phyloP scores from a whole-genome alignment of 352 stramenopile genomes.

The Pythium brassicae region DNA sequence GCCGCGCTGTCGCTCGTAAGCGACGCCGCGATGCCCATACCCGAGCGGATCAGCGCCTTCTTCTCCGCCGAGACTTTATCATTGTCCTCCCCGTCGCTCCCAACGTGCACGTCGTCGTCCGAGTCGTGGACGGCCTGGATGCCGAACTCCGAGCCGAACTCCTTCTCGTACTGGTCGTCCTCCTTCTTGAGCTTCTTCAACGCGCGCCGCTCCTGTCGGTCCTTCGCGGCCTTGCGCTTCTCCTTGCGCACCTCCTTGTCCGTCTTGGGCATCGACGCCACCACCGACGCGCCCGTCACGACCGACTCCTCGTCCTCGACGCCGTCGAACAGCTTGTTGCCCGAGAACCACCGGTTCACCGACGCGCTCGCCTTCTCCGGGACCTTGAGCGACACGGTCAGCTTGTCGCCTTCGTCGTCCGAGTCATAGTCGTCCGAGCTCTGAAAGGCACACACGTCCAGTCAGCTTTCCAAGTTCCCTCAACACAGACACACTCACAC shows the following conservation, averaged over 20 bases:
- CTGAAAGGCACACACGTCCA: constrained; percentile 20
- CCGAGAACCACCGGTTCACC: constrained; percentile 78
- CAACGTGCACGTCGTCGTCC: constrained; percentile 32
- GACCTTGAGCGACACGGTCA: constrained; percentile 71
- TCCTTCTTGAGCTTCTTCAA: constrained; percentile 81
- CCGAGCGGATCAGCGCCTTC: constrained; percentile 80
- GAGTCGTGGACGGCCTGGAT: constrained; percentile 34
- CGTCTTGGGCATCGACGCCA: constrained; percentile 94
- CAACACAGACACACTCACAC: neutral
- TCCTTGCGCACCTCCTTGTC: constrained; percentile 98
- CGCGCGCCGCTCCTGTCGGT: constrained; percentile 85
- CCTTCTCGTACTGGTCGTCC: constrained; percentile 79
- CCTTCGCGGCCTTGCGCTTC: constrained; percentile 94
- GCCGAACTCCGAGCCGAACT: constrained; percentile 71
- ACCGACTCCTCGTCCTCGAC: constrained; percentile 58
- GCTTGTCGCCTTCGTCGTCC: constrained; percentile 49
- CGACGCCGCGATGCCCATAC: constrained; percentile 72
- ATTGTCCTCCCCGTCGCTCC: constrained; percentile 51
- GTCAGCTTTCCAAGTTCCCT: neutral
- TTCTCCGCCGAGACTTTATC: constrained; percentile 59
- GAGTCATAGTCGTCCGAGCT: constrained; percentile 72
- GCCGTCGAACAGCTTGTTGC: constrained; percentile 80
- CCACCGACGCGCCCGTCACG: constrained; percentile 28
- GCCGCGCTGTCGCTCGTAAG: constrained; percentile 25
- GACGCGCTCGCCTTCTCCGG: constrained; percentile 75